Evolutionary conservation across 2,329 filamentous ascomycete genomes (phyloP), one percentile per base, ranked within the genome.

Genomic region (Talaromyces sp.): DNA sequence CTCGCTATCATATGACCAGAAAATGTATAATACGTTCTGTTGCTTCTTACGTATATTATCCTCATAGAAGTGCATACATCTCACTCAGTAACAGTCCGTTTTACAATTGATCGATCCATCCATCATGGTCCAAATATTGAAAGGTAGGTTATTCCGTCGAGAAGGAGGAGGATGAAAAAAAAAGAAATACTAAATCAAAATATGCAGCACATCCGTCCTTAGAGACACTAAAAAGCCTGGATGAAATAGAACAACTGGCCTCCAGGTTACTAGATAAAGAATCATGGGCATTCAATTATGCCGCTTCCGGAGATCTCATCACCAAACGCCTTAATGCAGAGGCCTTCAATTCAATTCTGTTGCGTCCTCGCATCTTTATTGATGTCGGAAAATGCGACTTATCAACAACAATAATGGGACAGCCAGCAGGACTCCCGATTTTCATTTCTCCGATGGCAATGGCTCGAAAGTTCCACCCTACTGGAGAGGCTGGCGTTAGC

Each of bases 211-310:
- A 19, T 19, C 80, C 81, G 22, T 84, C 81, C 19, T 77, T 90
- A 67, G 84, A 85, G 67, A 84, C 82, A 56, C 84, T 91, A 60
- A 80, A 97, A 60, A 97, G 96, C 70, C 79, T 97, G 53, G 86
- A 96, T 69, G 94, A 97, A 72, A 89, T 97, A 64, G 91, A 96
- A 74, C 81, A 83, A 55, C 84, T 88, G 40, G 93, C 92, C 15
- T 89, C 88, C 25, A 88, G 87, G 70, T 85, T 87, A 64, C 86
- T 97, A 59, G 88, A 85, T 63, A 82, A 84, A 64, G 96, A 93
- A 76, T 91, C 88, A 41, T 96, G 91, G 90, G 89, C 90, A 45
- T 97, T 97, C 78, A 97, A 97, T 79, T 96, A 84, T 77, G 96
- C 91, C 0, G 91, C 91, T 9, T 80, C 83, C 60, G 93, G 97